phyloP scores from a whole-genome alignment of 1,139 yeast species.

The Pneumocystis canis region DNA sequence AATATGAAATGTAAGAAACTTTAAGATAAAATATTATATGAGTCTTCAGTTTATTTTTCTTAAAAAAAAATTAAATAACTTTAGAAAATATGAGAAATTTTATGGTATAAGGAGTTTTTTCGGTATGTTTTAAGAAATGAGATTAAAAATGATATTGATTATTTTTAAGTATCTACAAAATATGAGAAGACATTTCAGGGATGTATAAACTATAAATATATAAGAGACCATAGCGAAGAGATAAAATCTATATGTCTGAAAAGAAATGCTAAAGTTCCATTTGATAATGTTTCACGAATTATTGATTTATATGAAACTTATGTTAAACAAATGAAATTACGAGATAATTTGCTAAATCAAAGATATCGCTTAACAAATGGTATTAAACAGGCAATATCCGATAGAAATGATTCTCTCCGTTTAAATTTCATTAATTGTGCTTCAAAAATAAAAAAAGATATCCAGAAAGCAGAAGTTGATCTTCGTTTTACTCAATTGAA shows the following conservation, averaged over 20 bases:
- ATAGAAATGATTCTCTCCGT: neutral
- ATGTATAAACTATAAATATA: constrained; percentile 7
- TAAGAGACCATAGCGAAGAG: constrained; percentile 8
- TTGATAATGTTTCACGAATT: constrained; percentile 12
- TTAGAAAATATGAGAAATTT: neutral
- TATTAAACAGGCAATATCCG: constrained; percentile 6
- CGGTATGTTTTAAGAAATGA: neutral
- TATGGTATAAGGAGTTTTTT: neutral
- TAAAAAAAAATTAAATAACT: neutral
- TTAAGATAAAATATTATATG: neutral
- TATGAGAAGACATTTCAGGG: neutral
- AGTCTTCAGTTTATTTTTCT: neutral
- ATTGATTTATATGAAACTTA: constrained; percentile 8
- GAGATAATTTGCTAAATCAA: constrained; percentile 9
- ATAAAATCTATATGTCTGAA: constrained; percentile 9
- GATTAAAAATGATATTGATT: neutral
- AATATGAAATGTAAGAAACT: neutral
- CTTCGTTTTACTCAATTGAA: constrained; percentile 6
- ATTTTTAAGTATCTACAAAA: neutral
- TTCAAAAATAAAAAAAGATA: constrained; percentile 12
- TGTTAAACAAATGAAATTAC: constrained; percentile 5
- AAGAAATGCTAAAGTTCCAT: constrained; percentile 13
- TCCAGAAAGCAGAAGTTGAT: constrained; percentile 10
- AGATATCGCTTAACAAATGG: constrained; percentile 12
- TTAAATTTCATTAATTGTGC: constrained; percentile 9